Conservation (phyloP, 2,329 filamentous ascomycete genomes). For the Colletotrichum lentis region DNA sequence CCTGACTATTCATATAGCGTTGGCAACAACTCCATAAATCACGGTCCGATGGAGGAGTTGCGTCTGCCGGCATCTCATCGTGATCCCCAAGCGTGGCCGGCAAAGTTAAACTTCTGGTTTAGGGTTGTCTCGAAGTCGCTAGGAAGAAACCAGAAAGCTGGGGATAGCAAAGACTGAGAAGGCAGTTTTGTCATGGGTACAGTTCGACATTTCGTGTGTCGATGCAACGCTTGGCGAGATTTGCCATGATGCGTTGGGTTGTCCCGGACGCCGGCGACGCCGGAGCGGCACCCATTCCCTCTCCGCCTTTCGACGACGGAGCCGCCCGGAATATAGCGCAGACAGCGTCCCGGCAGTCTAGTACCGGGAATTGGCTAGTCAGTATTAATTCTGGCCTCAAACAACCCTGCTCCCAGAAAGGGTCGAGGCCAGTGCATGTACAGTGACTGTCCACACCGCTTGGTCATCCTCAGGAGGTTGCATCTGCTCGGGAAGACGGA, state of each 20-base stretch:
- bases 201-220: not conserved
- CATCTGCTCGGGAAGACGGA: not conserved
- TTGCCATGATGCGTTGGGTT: not conserved
- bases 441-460: slow-evolving; percentile 1
- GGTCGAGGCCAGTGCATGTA: not conserved
- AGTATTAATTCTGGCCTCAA: slow-evolving; percentile 1
- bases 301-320: not conserved
- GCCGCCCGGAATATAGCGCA: slow-evolving; percentile 24
- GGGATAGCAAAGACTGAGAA: not conserved
- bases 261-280: slow-evolving; percentile 28
- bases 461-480: not conserved
- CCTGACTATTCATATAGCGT: not conserved
- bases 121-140: slow-evolving; percentile 13
- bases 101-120: slow-evolving; percentile 17
- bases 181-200: not conserved
- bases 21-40: not conserved
- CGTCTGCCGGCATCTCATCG: not conserved
- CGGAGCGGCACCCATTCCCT: slow-evolving; percentile 23
- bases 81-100: not conserved
- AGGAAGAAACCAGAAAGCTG: not conserved
- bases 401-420: not conserved
- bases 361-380: slow-evolving; percentile 20
- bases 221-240: not conserved
- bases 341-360: slow-evolving; percentile 2
- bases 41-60: too few relatives aligned